phyloP scores from a whole-genome alignment of 2,329 filamentous ascomycete genomes.

The Xylaria sp. region DNA sequence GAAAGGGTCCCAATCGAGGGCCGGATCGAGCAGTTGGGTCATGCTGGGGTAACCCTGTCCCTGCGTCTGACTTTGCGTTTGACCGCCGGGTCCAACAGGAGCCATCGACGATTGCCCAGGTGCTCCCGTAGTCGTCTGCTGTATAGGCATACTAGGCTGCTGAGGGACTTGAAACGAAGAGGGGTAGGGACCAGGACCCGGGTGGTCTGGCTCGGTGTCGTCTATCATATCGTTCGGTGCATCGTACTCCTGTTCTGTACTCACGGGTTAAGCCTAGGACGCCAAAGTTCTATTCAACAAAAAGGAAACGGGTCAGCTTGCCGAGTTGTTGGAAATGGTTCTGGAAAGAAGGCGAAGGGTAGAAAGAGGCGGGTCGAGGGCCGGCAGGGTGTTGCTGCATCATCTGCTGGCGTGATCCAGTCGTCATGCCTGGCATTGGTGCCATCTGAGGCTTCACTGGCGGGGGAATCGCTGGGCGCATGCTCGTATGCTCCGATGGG shows the following conservation, averaged over 20 bases:
- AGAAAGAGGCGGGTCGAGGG: slow-evolving; percentile 58
- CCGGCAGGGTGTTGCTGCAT: slow-evolving; percentile 41
- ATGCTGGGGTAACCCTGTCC: slow-evolving; percentile 61
- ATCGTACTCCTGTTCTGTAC: slow-evolving; percentile 95
- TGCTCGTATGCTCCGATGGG: slow-evolving; percentile 51
- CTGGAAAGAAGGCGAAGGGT: slow-evolving; percentile 81
- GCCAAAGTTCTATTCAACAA: slow-evolving; percentile 61
- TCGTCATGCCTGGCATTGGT: slow-evolving; percentile 40
- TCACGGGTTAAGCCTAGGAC: slow-evolving; percentile 69
- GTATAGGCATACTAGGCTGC: slow-evolving; percentile 45
- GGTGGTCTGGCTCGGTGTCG: slow-evolving; percentile 72
- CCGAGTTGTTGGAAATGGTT: slow-evolving; percentile 95
- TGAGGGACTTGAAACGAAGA: slow-evolving; percentile 51
- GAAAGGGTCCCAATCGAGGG: slow-evolving; percentile 91
- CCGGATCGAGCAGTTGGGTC: slow-evolving; percentile 71
- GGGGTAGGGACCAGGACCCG: slow-evolving; percentile 69
- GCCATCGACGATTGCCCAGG: slow-evolving; percentile 44
- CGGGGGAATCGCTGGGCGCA: slow-evolving; percentile 44
- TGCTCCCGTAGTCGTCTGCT: slow-evolving; percentile 41
- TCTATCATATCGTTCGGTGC: slow-evolving; percentile 87
- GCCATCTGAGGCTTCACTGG: slow-evolving; percentile 46
- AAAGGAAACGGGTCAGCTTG: slow-evolving; percentile 67
- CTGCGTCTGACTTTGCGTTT: slow-evolving; percentile 36
- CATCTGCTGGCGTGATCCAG: slow-evolving; percentile 40
- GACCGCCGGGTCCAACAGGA: slow-evolving; percentile 35